Base-by-base conservation (phyloP, 345 rosid species). In the Eucalyptus fibrosa region DNA sequence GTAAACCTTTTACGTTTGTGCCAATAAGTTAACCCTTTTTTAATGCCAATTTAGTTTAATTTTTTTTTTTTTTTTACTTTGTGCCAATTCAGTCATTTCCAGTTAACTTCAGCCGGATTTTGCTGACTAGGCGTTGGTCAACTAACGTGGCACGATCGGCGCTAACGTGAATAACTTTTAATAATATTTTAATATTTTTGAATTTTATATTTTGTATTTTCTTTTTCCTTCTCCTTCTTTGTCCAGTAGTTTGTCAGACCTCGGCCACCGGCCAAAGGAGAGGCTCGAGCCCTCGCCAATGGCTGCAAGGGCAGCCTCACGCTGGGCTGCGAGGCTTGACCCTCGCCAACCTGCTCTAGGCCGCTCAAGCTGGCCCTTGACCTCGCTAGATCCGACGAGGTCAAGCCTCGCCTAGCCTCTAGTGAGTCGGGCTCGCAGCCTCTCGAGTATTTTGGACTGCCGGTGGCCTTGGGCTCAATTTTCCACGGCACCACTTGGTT, bases 51-150 rank as follows among this genome's bases (percentile, higher is more conserved):
- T 21, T 53, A 53, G 5, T 53, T 0, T 2, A 14, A 49, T 49
- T 49, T 47, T 12, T 47, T 49, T 50, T 15, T 50, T 0, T 53
- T 19, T 18, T 53, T 19, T 3, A 19, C 5, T 53, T 53, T 3
- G 2, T 19, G 26, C 5, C 11, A 21, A 53, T 3, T 53, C 0
- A 53, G 0, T 53, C 59, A 0, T 53, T 53, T 53, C 10, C 0
- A 2, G 0, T 1, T 21, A 53, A 8, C 2, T 53, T 53, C 8
- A 4, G 11, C 11, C 1, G 1, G 1, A 53, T 53, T 53, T 53
- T 7, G 9, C 2, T 51, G 0, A 18, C 2, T 18, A 3, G 2
- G 8, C 4, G 1, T 3, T 1, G 8, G 0, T 0, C 0, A 0
- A 3, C 9, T 18, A 1, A 53, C 1, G 4, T 53, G 9, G 1